phyloP scores from a whole-genome alignment of 352 stramenopile genomes.

The Phytophthora meadii region DNA sequence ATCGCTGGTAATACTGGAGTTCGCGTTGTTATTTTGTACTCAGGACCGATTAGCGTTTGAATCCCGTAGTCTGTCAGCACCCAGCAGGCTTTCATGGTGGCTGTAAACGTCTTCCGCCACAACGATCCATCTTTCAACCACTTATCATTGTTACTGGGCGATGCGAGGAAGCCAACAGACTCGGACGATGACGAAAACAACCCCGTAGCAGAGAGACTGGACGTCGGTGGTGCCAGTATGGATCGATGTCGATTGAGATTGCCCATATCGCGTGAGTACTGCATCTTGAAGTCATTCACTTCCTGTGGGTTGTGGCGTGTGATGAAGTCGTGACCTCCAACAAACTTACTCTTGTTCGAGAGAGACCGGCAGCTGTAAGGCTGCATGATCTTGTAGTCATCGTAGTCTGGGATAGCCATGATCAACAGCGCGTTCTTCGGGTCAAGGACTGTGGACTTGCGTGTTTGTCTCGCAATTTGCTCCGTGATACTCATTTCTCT shows the following conservation, averaged over 20 bases:
- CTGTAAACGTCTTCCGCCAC: conserved; percentile 58
- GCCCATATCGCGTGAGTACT: conserved; percentile 74
- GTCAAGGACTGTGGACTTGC: conserved; percentile 75
- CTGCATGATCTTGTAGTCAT: conserved; percentile 80
- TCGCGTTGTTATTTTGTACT: conserved; percentile 67
- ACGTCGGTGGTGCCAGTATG: conserved; percentile 53
- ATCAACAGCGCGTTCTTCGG: conserved; percentile 75
- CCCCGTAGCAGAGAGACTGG: conserved; percentile 28
- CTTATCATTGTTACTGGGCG: conserved; percentile 29
- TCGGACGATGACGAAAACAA: conserved; percentile 34
- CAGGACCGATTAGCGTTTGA: conserved; percentile 63
- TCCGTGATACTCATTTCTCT: conserved; percentile 72
- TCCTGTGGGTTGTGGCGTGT: conserved; percentile 78
- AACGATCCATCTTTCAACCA: conserved; percentile 31
- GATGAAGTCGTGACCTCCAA: conserved; percentile 72
- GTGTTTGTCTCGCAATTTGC: conserved; percentile 69
- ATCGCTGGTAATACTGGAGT: conserved; percentile 44
- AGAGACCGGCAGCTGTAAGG: conserved; percentile 78
- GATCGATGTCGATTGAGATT: conserved; percentile 73
- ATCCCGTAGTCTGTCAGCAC: conserved; percentile 71
- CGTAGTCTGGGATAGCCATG: conserved; percentile 79
- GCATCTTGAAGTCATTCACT: conserved; percentile 78
- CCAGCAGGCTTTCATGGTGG: conserved; percentile 68
- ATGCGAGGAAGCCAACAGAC: conserved; percentile 33
- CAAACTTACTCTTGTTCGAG: conserved; percentile 67